Percentiles rank a stretch among this genome's conserved stretches.
Conservation (phyloP, 2,329 filamentous ascomycete genomes). For the Claviceps cyperi region DNA sequence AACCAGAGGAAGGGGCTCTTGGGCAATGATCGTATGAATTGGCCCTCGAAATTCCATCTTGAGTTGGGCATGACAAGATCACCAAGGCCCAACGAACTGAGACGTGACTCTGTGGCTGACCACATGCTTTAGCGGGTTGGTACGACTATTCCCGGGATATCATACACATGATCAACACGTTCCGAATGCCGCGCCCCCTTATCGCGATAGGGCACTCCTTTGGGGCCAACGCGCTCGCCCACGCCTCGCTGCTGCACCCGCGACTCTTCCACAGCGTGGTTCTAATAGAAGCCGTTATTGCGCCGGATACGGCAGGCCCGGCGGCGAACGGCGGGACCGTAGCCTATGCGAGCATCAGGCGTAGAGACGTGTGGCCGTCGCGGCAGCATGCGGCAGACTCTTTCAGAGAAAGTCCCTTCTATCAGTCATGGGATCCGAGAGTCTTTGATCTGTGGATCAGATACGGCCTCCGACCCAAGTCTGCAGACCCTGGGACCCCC, state of each 20-base stretch:
- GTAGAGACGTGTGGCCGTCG: conserved; percentile 74
- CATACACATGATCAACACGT: conserved; percentile 70
- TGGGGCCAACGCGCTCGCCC: conserved; percentile 59
- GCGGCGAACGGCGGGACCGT: conserved; percentile 22
- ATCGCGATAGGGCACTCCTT: conserved; percentile 83
- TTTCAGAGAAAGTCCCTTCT: conserved; percentile 56
- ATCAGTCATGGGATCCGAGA: conserved; percentile 66
- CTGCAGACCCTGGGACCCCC: conserved; percentile 12
- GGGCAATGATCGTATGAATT: conserved; percentile 64
- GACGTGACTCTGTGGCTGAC: neutral
- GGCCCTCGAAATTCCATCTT: neutral
- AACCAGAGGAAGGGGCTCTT: conserved; percentile 51
- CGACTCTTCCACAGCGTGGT: conserved; percentile 63
- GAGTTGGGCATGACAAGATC: too few relatives aligned
- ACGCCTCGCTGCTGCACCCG: conserved; percentile 64
- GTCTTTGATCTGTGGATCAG: conserved; percentile 50
- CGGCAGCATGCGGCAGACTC: conserved; percentile 49
- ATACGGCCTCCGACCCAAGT: conserved; percentile 57
- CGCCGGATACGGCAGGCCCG: conserved; percentile 26
- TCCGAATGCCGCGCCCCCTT: conserved; percentile 66
- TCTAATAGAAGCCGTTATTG: conserved; percentile 74
- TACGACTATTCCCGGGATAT: conserved; percentile 75
- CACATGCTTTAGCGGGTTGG: conserved; percentile 52
- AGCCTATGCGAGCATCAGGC: conserved; percentile 49
- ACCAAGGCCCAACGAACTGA: too few relatives aligned